These are phyloP conservation scores for Claviceps spartinae DNA, from an alignment of 2,329 filamentous ascomycete genomes.

Conservation along the genomic window DNA sequence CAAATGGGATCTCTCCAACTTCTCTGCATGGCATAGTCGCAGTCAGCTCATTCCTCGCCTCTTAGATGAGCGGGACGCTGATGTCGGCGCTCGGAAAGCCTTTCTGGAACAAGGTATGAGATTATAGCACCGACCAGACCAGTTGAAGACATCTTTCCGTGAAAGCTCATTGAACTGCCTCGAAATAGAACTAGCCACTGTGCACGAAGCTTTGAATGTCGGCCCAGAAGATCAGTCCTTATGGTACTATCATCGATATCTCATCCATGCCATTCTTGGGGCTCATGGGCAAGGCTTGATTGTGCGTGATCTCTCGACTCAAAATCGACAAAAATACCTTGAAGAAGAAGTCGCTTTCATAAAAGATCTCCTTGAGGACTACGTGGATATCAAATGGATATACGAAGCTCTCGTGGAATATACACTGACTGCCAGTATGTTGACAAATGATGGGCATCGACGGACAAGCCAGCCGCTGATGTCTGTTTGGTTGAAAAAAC, in stretches of 20 bases:
- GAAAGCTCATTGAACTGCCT: background rate
- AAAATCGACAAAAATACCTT: conserved; percentile 53
- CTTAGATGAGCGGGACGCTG: conserved; percentile 55
- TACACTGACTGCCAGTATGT: conserved; percentile 32
- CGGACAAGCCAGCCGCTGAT: conserved; percentile 25
- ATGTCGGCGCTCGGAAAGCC: conserved; percentile 44
- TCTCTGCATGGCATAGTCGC: conserved; percentile 91
- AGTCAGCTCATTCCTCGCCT: conserved; percentile 70
- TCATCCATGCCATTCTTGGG: conserved; percentile 56
- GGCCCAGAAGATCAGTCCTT: conserved; percentile 90
- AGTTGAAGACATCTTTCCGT: background rate
- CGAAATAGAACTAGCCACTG: conserved; percentile 52
- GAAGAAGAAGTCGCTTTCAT: conserved; percentile 61
- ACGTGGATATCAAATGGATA: conserved; percentile 58
- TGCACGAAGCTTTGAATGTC: conserved; percentile 68
- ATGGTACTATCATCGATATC: conserved; percentile 92
- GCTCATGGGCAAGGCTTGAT: conserved; percentile 14
- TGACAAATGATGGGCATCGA: conserved; percentile 25
- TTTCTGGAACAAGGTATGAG: conserved; percentile 54
- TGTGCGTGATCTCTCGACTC: conserved; percentile 30
- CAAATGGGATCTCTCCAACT: conserved; percentile 73
- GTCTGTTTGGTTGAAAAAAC: conserved; percentile 44
- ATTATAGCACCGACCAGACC: conserved; percentile 18
- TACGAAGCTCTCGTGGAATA: conserved; percentile 78
- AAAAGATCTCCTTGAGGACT: conserved; percentile 49